Conservation (phyloP, 176 grass and related monocot species). For the Dendrocalamus sinicus region DNA sequence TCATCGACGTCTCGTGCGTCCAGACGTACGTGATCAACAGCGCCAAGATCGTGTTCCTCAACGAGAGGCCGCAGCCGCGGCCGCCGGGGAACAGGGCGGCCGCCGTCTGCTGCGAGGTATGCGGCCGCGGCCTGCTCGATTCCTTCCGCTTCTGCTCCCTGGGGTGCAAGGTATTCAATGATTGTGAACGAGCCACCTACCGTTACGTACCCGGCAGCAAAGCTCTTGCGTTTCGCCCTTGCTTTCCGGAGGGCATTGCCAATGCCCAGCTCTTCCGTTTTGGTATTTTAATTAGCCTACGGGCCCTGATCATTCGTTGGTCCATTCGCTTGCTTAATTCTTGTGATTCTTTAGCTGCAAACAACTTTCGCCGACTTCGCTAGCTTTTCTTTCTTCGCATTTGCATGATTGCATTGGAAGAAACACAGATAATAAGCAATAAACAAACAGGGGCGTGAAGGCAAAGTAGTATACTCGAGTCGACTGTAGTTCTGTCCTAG, state of each 20-base stretch:
- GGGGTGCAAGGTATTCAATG: constrained; percentile 42
- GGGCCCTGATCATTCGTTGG: not conserved
- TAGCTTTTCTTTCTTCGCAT: not conserved
- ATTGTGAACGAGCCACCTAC: not conserved
- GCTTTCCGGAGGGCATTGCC: constrained; percentile 42
- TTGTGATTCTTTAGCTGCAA: not conserved
- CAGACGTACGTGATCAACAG: constrained; percentile 4
- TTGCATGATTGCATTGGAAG: not conserved
- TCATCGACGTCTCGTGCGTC: not conserved
- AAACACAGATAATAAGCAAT: not conserved
- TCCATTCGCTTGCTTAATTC: not conserved
- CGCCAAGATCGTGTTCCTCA: not conserved
- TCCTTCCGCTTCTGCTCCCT: constrained; percentile 57
- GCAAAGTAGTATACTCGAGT: not conserved
- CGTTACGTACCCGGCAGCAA: not conserved
- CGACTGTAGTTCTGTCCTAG: not conserved
- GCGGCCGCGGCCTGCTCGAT: not conserved
- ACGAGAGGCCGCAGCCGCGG: not conserved
- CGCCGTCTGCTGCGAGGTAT: not conserved
- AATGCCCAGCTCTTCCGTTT: constrained; percentile 32
- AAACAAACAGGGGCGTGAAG: not conserved
- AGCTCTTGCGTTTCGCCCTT: not conserved
- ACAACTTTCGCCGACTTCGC: not conserved
- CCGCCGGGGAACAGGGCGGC: not conserved
- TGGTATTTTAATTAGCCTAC: not conserved